Evolutionary conservation across 108 stramenopile species (phyloP).

Genomic region (Aurantiochytrium sp.): DNA sequence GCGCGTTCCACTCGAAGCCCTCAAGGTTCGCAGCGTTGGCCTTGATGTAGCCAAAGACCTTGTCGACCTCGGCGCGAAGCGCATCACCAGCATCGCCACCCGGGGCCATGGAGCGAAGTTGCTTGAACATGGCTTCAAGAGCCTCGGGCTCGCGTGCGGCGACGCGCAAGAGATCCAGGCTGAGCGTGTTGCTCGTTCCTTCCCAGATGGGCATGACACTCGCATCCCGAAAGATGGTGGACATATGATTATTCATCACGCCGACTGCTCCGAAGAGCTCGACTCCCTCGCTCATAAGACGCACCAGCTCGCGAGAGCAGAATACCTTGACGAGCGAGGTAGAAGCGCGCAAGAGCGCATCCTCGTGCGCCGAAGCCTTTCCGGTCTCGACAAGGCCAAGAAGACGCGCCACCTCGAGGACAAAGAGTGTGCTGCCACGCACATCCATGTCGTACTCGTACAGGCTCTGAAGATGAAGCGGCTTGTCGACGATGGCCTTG

Average conservation of each 20-base stretch:
- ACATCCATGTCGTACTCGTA: not conserved
- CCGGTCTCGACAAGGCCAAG: not conserved
- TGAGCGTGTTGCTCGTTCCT: not conserved
- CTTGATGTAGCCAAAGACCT: conserved; percentile 14
- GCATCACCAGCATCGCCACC: not conserved
- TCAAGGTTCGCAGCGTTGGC: not conserved
- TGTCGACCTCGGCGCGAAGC: not conserved
- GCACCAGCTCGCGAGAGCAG: not conserved
- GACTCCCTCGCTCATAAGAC: conserved; percentile 12
- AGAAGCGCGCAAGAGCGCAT: not conserved
- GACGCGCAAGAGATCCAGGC: conserved; percentile 9
- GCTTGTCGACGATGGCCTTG: conserved; percentile 1
- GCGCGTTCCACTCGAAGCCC: not conserved
- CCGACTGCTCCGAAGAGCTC: conserved; percentile 3
- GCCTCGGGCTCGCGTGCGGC: not conserved
- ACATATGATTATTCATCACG: not conserved
- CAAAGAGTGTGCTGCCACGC: not conserved
- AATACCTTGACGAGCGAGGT: conserved; percentile 1
- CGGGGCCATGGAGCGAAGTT: not conserved
- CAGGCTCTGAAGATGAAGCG: not conserved
- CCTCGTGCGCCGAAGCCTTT: not conserved
- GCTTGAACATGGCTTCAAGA: not conserved
- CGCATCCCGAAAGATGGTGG: not conserved
- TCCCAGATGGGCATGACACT: conserved; percentile 2
- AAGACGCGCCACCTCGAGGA: not conserved